A percentile compares a stretch with the other conserved stretches of the same genome.
These are phyloP conservation scores for Drosera spatulata DNA, from an alignment of 179 eudicot species.

Conservation along the genomic window DNA sequence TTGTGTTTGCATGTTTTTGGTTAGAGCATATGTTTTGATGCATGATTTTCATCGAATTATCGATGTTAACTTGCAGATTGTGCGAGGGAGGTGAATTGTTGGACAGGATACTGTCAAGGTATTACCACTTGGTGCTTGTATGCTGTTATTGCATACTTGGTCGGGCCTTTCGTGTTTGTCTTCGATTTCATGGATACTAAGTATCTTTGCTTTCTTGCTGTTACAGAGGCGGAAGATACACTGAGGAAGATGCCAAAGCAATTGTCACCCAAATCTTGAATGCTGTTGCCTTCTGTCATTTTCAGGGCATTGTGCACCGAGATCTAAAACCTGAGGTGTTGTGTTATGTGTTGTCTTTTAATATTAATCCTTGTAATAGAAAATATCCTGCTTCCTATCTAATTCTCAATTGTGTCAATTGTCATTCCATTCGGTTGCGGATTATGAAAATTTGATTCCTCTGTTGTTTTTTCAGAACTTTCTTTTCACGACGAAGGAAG, in stretches of 20 bases:
- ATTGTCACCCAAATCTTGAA: slow-evolving; percentile 29
- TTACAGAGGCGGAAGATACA: slow-evolving; percentile 37
- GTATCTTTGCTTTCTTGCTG: neutral
- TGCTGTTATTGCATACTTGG: neutral
- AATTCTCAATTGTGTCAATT: neutral
- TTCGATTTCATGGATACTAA: slow-evolving; percentile 2
- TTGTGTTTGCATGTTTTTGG: too few species aligned
- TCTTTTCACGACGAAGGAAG: slow-evolving; percentile 35
- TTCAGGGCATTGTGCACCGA: slow-evolving; percentile 48
- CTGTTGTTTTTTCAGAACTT: slow-evolving; percentile 23
- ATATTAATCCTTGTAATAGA: neutral
- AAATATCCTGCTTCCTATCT: too few species aligned
- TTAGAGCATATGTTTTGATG: too few species aligned
- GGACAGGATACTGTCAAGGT: slow-evolving; percentile 45
- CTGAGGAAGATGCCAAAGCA: slow-evolving; percentile 41
- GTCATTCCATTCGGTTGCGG: neutral
- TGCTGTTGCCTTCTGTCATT: slow-evolving; percentile 44
- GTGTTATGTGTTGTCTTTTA: slow-evolving; percentile 5
- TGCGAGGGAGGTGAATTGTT: slow-evolving; percentile 44
- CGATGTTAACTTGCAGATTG: slow-evolving; percentile 16
- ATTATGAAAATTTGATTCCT: neutral
- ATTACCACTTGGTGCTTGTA: neutral
- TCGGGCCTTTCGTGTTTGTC: neutral
- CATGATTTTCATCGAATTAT: neutral
- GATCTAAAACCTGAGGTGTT: slow-evolving; percentile 46